phyloP scores from a whole-genome alignment of 805 yeast genomes.

The Martiniozyma abietophila region DNA sequence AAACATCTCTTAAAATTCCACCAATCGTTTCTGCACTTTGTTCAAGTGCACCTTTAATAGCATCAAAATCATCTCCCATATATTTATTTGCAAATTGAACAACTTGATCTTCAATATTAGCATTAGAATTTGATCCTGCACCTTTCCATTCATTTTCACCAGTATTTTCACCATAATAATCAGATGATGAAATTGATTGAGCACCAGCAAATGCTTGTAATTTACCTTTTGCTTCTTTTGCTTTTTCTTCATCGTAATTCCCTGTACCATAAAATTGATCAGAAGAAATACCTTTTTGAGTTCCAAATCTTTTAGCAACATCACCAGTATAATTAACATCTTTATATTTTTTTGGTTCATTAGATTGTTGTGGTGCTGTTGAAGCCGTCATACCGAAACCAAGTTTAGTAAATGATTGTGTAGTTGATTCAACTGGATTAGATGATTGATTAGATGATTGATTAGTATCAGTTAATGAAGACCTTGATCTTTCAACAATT shows the following conservation, averaged over 20 bases:
- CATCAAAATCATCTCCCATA: constrained; percentile 77
- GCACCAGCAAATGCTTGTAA: constrained; percentile 79
- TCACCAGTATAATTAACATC: constrained; percentile 57
- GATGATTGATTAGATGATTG: background rate
- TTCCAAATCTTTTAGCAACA: constrained; percentile 69
- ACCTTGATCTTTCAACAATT: constrained; percentile 1
- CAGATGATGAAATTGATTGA: constrained; percentile 80
- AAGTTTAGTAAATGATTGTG: constrained; percentile 68
- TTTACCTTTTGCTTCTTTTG: constrained; percentile 73
- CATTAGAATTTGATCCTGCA: constrained; percentile 16
- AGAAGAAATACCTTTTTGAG: constrained; percentile 90
- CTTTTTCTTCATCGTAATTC: constrained; percentile 65
- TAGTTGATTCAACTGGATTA: constrained; percentile 34
- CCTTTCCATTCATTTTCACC: constrained; percentile 18
- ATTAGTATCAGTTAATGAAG: constrained; percentile 1
- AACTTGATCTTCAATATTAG: constrained; percentile 41
- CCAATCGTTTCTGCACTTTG: constrained; percentile 88
- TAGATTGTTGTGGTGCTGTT: constrained; percentile 31
- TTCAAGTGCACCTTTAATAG: constrained; percentile 84
- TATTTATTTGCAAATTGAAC: constrained; percentile 60
- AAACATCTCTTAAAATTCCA: constrained; percentile 75
- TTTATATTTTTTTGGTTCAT: constrained; percentile 21
- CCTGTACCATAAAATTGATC: constrained; percentile 93
- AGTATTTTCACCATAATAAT: constrained; percentile 80
- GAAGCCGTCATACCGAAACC: constrained; percentile 87